phyloP scores from a whole-genome alignment of 495 filamentous ascomycete species.

The Penicillium paxilli region DNA sequence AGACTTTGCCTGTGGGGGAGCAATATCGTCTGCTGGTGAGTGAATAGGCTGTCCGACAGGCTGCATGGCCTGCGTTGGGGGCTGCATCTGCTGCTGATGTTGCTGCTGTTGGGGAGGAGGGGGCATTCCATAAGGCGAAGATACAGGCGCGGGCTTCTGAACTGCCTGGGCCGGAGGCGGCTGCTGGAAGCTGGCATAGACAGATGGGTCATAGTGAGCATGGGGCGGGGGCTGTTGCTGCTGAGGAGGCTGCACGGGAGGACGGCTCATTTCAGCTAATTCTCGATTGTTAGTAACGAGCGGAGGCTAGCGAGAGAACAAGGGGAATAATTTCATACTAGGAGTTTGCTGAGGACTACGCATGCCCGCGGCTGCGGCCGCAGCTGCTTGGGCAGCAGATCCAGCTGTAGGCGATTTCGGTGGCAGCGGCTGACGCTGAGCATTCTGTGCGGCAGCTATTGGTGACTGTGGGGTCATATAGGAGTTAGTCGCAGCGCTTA shows the following conservation, averaged over 20 bases:
- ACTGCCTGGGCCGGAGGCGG: conserved; percentile 35
- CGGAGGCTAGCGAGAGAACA: not conserved
- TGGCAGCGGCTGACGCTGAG: conserved; percentile 34
- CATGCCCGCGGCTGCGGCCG: conserved; percentile 34
- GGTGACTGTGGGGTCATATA: conserved; percentile 46
- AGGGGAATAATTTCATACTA: conserved; percentile 26
- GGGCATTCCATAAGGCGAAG: conserved; percentile 20
- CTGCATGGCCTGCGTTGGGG: conserved; percentile 27
- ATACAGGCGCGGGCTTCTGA: conserved; percentile 20
- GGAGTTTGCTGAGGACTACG: conserved; percentile 33
- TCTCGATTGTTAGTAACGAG: conserved; percentile 5
- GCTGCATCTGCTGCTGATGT: conserved; percentile 16
- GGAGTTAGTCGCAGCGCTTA: conserved; percentile 48
- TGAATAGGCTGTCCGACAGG: conserved; percentile 39
- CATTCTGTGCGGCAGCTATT: conserved; percentile 27
- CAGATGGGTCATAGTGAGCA: conserved; percentile 69
- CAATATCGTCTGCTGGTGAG: conserved; percentile 51
- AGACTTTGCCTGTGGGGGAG: conserved; percentile 64
- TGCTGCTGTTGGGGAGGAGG: conserved; percentile 22
- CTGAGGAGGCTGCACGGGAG: conserved; percentile 43
- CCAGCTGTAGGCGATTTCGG: conserved; percentile 35
- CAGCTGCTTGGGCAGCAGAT: conserved; percentile 34
- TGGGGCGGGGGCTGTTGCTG: conserved; percentile 24
- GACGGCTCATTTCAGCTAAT: conserved; percentile 31
- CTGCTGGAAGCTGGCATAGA: conserved; percentile 64